phyloP scores from a whole-genome alignment of 176 grass and related monocot species.

The Carex cristatella region DNA sequence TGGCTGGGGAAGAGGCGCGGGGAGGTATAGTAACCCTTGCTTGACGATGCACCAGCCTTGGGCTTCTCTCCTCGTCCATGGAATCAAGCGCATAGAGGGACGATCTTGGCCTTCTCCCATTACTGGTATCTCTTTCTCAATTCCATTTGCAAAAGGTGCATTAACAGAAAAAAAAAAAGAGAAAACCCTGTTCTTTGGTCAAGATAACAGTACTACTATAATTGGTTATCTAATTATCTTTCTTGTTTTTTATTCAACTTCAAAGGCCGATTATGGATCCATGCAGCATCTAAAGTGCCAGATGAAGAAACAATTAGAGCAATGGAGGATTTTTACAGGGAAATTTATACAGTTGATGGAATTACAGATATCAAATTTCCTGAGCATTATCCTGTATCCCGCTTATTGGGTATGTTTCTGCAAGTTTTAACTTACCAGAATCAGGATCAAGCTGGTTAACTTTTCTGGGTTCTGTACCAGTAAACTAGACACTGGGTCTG shows the following conservation, averaged over 20 bases:
- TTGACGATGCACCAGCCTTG: constrained; percentile 98
- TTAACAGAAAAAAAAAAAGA: not conserved
- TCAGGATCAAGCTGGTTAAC: not conserved
- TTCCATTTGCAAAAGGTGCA: not conserved
- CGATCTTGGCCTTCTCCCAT: constrained; percentile 83
- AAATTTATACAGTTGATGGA: constrained; percentile 74
- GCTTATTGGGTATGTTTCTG: constrained; percentile 50
- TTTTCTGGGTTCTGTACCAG: not conserved
- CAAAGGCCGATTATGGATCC: constrained; percentile 79
- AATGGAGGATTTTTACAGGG: constrained; percentile 83
- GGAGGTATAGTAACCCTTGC: constrained; percentile 50
- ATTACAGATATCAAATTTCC: constrained; percentile 63
- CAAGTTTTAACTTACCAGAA: not conserved
- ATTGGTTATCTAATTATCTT: not conserved
- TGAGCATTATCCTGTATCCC: constrained; percentile 65
- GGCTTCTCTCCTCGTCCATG: constrained; percentile 84
- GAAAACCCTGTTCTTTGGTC: not conserved
- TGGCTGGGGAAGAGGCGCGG: constrained; percentile 2
- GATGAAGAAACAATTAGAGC: constrained; percentile 59
- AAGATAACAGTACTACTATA: not conserved
- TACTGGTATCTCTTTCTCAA: constrained; percentile 26
- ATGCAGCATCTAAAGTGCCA: constrained; percentile 77
- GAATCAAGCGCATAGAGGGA: constrained; percentile 94
- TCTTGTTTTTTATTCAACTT: not conserved
- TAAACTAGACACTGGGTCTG: not conserved